phyloP scores from a whole-genome alignment of 257 asterid genomes.

The Solanum lycopersicoides region DNA sequence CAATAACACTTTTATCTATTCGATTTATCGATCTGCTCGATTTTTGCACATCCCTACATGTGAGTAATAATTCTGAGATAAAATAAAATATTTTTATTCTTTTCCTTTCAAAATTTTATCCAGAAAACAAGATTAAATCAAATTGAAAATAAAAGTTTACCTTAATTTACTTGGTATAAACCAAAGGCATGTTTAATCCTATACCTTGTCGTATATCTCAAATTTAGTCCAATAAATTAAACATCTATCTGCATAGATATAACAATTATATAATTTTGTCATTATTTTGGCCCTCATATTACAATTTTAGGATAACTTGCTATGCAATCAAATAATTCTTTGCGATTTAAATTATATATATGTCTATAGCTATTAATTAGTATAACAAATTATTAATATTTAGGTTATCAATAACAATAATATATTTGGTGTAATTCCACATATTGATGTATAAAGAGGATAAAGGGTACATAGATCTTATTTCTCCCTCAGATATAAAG shows the following conservation, averaged over 20 bases:
- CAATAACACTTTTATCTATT: too few species aligned
- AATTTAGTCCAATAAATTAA: not conserved
- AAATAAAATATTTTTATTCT: not conserved
- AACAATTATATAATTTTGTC: not conserved
- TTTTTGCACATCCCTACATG: too few species aligned
- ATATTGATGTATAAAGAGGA: not conserved
- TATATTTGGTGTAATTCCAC: not conserved
- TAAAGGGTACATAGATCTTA: not conserved
- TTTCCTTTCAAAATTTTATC: not conserved
- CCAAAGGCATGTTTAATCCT: not conserved
- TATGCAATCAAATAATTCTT: not conserved
- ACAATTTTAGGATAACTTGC: not conserved
- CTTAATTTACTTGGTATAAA: not conserved
- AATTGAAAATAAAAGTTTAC: not conserved
- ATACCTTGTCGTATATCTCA: not conserved
- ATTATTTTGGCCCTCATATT: not conserved
- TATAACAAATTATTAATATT: not conserved
- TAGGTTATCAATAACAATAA: not conserved
- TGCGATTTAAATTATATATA: not conserved
- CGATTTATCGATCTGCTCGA: too few species aligned
- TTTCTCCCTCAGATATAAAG: not conserved
- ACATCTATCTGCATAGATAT: not conserved
- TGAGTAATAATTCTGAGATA: not conserved
- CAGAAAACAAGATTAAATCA: not conserved
- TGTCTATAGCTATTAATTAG: not conserved